Evolutionary conservation across 2,329 filamentous ascomycete genomes (phyloP), one percentile per base, ranked within the genome.

Genomic region (Fusarium mundagurra): DNA sequence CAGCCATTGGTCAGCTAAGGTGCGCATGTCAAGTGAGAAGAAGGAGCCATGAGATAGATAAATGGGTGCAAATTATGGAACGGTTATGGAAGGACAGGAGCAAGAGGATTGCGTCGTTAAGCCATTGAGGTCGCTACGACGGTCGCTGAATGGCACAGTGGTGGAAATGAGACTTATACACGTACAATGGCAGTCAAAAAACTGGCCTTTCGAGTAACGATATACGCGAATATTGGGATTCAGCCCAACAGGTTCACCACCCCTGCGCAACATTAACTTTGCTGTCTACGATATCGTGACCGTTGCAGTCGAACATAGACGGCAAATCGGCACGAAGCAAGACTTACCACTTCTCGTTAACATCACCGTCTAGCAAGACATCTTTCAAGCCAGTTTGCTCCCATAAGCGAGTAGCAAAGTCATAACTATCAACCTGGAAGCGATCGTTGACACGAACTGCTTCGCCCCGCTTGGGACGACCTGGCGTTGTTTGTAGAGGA

Each of bases 171-270:
- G 45, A 20, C 39, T 33, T 55, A 47, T 47, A 47, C 24, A 77
- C 92, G 78, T 88, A 96, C 94, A 98, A 81, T 98, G 96, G 77
- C 94, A 92, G 79, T 95, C 95, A 81, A 98, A 98, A 81, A 95
- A 98, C 80, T 98, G 95, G 0, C 94, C 94, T 74, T 92, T 90
- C 2, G 88, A 89, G 82, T 98, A 98, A 29, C 95, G 90, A 84
- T 98, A 98, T 36, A 98, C 90, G 39, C 96, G 88, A 63, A 98
- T 97, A 75, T 97, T 97, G 14, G 94, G 91, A 82, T 94, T 98
- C 68, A 98, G 84, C 1, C 95, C 95, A n/a, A 97, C 84, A 1
- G 94, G 90, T 57, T 94, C 88, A 34, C 95, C 95, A 65, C 93
- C 94, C 94, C 94, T 98, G 53, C 86, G 78, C 61, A 61, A 48